Evolutionary conservation across 192 early-diverging fungal species (phyloP), one percentile per base, ranked within the genome.

Genomic region (Dissophora globulifera): DNA sequence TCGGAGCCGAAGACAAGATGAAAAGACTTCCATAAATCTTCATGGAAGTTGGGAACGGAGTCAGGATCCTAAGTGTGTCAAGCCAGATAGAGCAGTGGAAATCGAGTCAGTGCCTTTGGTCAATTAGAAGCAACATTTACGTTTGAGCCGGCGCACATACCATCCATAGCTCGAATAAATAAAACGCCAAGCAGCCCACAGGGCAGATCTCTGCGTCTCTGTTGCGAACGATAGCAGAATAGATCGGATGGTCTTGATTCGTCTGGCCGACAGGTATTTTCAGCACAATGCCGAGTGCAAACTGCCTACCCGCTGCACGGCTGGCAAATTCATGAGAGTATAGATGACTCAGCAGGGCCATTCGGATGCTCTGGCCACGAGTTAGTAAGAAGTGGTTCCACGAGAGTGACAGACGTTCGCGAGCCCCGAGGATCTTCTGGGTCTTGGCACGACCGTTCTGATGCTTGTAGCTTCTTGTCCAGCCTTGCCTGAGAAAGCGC

Each of bases 191-290:
- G 1, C 32, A 52, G 16, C 62, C 41, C 2, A 63, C 41, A 16
- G 62, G 62, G 17, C 62, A 51, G n/a, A 63, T 45, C 40, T 63
- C 50, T 4, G 49, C 62, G 40, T 63, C 62, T 12, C 38, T 53
- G 20, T 63, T 63, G 19, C 62, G 38, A 4, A 63, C 50, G 41
- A 29, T 17, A 2, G 16, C 15, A 10, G 17, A 52, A 19, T 42
- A 35, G n/a, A 60, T 19, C 2, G 46, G 17, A 19, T 60, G 27
- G 46, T 48, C 45, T 16, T 17, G 29, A 15, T 47, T 47, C 32
- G 30, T 63, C 35, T 63, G 52, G 2, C 62, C 50, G 17, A 20
- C 25, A 6, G 32, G 25, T 1, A 63, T 53, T 22, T 19, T 20
- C 0, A 63, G 17, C 17, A 41, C 60, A 45, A 63, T 35, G 9